Evolutionary conservation across 441 rosid species (phyloP).

Genomic region (Erodium trifolium): DNA sequence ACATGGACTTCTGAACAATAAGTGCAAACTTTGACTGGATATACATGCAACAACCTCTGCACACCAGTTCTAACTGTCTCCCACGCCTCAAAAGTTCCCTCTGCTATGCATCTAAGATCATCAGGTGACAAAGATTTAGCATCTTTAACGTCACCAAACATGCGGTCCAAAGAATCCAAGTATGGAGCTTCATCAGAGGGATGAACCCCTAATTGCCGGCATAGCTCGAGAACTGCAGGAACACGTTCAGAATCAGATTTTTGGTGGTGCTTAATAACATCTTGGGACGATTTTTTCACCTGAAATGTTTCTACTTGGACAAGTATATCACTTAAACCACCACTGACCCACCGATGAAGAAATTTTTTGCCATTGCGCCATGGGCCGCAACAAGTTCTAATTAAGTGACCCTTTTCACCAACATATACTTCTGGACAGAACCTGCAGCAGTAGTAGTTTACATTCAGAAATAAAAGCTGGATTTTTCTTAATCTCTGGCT

Average conservation of each 20-base stretch:
- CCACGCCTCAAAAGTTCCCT: conserved; percentile 62
- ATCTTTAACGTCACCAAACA: conserved; percentile 21
- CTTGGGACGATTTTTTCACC: conserved; percentile 41
- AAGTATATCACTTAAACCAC: conserved; percentile 56
- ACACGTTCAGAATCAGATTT: conserved; percentile 65
- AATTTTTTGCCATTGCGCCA: conserved; percentile 43
- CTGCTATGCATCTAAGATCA: conserved; percentile 39
- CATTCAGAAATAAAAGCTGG: background rate
- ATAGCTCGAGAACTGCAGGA: conserved; percentile 73
- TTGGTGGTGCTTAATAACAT: conserved; percentile 51
- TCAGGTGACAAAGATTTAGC: conserved; percentile 30
- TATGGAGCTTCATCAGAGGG: conserved; percentile 24
- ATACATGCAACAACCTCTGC: conserved; percentile 47
- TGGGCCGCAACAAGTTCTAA: conserved; percentile 65
- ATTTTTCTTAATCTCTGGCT: background rate
- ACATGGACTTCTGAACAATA: conserved; percentile 72
- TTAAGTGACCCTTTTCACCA: conserved; percentile 76
- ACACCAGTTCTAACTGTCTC: conserved; percentile 52
- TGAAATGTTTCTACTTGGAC: conserved; percentile 60
- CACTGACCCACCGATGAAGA: conserved; percentile 74
- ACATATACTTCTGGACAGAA: conserved; percentile 71
- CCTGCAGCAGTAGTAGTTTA: conserved; percentile 30
- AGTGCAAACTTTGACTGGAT: conserved; percentile 68
- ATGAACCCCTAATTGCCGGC: conserved; percentile 70
- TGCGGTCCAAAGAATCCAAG: conserved; percentile 14